Conservation (phyloP, 495 filamentous ascomycete species). For the Schizothecium vesticola region DNA sequence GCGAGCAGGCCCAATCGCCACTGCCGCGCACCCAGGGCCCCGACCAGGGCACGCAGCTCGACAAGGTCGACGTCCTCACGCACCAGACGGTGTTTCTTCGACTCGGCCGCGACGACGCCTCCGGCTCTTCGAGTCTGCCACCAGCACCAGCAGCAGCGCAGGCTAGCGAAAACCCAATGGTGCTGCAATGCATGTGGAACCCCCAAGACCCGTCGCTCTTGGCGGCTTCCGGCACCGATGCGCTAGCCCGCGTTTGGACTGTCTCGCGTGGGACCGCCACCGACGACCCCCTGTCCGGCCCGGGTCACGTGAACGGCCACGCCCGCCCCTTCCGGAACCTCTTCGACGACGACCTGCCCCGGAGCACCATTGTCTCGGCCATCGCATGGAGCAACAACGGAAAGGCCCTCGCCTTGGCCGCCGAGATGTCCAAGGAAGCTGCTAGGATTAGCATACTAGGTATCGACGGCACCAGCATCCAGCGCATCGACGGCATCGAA, state of each 20-base stretch:
- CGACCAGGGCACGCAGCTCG: conserved; percentile 68
- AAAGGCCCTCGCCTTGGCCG: conserved; percentile 61
- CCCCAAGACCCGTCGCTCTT: conserved; percentile 68
- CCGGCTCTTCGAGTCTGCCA: conserved; percentile 4
- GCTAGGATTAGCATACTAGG: conserved; percentile 66
- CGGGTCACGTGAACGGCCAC: conserved; percentile 39
- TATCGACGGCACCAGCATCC: conserved; percentile 47
- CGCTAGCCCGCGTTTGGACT: conserved; percentile 76
- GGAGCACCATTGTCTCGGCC: conserved; percentile 49
- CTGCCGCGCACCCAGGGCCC: conserved; percentile 56
- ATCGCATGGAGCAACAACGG: conserved; percentile 71
- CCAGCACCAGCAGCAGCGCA: conserved; percentile 24
- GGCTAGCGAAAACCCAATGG: conserved; percentile 45
- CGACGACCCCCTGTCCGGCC: conserved; percentile 28
- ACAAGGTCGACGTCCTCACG: conserved; percentile 57
- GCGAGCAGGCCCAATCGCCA: conserved; percentile 50
- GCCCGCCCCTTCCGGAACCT: conserved; percentile 34
- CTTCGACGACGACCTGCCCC: conserved; percentile 41
- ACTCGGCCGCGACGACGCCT: conserved; percentile 54
- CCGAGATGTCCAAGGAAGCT: conserved; percentile 51
- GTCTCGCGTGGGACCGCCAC: conserved; percentile 51
- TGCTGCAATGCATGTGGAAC: conserved; percentile 72
- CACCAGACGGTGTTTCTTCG: conserved; percentile 61
- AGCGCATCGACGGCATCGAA: conserved; percentile 42
- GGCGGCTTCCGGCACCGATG: conserved; percentile 66